Evolutionary conservation across 2,329 filamentous ascomycete genomes (phyloP).

Genomic region (Immersiporthe knoxdaviesiana): DNA sequence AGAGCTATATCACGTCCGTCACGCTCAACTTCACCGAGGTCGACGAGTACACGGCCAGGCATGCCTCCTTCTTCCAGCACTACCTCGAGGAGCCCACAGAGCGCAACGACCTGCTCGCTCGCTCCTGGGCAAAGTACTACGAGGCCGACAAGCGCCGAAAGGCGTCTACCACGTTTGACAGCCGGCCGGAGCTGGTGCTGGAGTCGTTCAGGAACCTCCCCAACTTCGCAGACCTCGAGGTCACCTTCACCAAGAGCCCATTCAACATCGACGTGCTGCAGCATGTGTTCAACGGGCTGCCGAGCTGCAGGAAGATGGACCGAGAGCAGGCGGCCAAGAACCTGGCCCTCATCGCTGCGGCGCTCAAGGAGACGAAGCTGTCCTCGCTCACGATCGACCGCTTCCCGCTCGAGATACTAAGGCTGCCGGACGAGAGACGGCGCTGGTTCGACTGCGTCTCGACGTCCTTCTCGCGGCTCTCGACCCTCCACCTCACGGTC

Average conservation of each 20-base stretch:
- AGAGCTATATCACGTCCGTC: constrained; percentile 46
- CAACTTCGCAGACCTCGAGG: constrained; percentile 44
- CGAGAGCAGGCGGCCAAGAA: constrained; percentile 44
- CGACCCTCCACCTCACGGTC: constrained; percentile 44
- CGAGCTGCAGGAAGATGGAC: constrained; percentile 46
- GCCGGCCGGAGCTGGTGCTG: constrained; percentile 41
- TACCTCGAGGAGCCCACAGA: constrained; percentile 44
- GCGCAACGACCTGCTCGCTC: constrained; percentile 40
- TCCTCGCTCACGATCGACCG: constrained; percentile 47
- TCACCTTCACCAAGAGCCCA: constrained; percentile 47
- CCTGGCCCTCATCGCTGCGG: constrained; percentile 44
- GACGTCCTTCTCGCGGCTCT: constrained; percentile 44
- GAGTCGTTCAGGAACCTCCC: constrained; percentile 46
- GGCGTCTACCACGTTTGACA: constrained; percentile 41
- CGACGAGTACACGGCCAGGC: constrained; percentile 45
- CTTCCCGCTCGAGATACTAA: constrained; percentile 48
- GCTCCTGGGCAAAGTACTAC: constrained; percentile 43
- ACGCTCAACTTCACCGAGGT: constrained; percentile 51
- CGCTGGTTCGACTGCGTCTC: constrained; percentile 48
- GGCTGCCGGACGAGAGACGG: constrained; percentile 41
- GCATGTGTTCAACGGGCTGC: constrained; percentile 42
- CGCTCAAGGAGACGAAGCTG: constrained; percentile 42
- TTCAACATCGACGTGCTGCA: constrained; percentile 43
- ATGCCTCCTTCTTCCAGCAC: constrained; percentile 42
- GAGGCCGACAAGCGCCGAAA: constrained; percentile 41